phyloP scores from a whole-genome alignment of 441 rosid species.

The Bocquillonia castaneifolia region DNA sequence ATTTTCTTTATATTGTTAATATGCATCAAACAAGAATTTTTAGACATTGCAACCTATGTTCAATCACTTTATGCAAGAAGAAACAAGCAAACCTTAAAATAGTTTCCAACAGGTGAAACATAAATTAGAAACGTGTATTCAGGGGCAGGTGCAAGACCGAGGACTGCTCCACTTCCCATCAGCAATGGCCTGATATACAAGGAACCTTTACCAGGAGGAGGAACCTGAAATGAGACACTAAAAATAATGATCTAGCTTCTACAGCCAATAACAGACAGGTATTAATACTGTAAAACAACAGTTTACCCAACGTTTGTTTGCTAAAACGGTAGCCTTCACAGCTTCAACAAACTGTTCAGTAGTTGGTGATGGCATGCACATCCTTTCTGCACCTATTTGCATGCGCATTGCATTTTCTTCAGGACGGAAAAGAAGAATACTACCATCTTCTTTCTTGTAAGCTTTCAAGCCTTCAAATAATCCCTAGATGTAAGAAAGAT shows the following conservation, averaged over 20 bases:
- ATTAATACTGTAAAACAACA: neutral
- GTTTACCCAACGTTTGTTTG: slow-evolving; percentile 50
- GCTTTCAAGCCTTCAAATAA: slow-evolving; percentile 55
- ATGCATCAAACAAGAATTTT: neutral
- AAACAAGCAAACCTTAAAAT: slow-evolving; percentile 37
- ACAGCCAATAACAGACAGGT: slow-evolving; percentile 1
- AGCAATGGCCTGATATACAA: slow-evolving; percentile 48
- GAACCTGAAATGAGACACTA: slow-evolving; percentile 36
- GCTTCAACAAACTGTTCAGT: slow-evolving; percentile 48
- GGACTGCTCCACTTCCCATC: slow-evolving; percentile 55
- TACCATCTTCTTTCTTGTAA: slow-evolving; percentile 39
- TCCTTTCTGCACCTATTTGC: slow-evolving; percentile 47
- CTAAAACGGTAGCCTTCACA: slow-evolving; percentile 40
- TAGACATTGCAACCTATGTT: neutral
- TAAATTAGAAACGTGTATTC: slow-evolving; percentile 50
- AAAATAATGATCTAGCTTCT: slow-evolving; percentile 12
- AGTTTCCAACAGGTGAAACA: slow-evolving; percentile 52
- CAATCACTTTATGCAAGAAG: neutral
- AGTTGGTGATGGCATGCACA: slow-evolving; percentile 56
- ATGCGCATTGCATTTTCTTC: slow-evolving; percentile 43
- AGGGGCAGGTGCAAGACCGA: slow-evolving; percentile 50
- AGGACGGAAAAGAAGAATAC: slow-evolving; percentile 43
- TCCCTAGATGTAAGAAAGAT: slow-evolving; percentile 30
- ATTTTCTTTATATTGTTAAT: neutral
- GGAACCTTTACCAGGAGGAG: slow-evolving; percentile 51